phyloP scores from a whole-genome alignment of 371 early-diverging fungal genomes.

The Coemansia linderi region DNA sequence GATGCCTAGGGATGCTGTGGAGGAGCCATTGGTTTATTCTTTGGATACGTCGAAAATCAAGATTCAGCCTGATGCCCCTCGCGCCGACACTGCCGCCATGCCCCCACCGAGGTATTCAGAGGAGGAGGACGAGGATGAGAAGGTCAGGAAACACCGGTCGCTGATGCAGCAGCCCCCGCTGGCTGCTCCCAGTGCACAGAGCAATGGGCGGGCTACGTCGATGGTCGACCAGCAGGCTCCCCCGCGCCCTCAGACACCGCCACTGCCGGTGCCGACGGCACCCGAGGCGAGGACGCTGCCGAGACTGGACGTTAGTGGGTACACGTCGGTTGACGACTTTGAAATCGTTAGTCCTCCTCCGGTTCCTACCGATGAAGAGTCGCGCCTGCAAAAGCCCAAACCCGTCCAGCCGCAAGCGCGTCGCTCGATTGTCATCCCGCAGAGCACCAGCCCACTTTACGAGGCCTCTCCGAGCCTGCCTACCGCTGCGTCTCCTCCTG shows the following conservation, averaged over 20 bases:
- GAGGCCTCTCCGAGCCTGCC: slow-evolving; percentile 15
- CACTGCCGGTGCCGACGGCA: background rate
- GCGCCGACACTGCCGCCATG: slow-evolving; percentile 34
- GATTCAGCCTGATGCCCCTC: slow-evolving; percentile 62
- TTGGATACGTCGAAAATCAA: slow-evolving; percentile 76
- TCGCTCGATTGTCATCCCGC: slow-evolving; percentile 39
- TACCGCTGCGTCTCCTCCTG: background rate
- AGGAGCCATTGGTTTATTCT: slow-evolving; percentile 62
- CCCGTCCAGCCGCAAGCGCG: slow-evolving; percentile 25
- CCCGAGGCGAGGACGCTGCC: slow-evolving; percentile 1
- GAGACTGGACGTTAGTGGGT: slow-evolving; percentile 1
- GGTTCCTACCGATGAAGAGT: slow-evolving; percentile 9
- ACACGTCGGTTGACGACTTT: slow-evolving; percentile 35
- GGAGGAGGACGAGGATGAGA: slow-evolving; percentile 15
- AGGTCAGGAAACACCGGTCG: slow-evolving; percentile 35
- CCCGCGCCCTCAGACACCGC: slow-evolving; percentile 4
- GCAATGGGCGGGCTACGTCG: slow-evolving; percentile 24
- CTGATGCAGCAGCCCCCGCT: slow-evolving; percentile 32
- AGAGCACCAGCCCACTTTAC: slow-evolving; percentile 22
- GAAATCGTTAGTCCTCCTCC: slow-evolving; percentile 33
- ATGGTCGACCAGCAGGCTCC: slow-evolving; percentile 32
- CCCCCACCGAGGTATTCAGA: slow-evolving; percentile 32
- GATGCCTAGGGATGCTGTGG: slow-evolving; percentile 48
- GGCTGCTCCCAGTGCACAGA: slow-evolving; percentile 10
- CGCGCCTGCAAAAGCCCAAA: slow-evolving; percentile 13